A percentile compares a stretch with the other conserved stretches of the same genome.
These are phyloP conservation scores for Eremomyces bilateralis DNA, from an alignment of 495 filamentous ascomycete species.

Conservation along the genomic window DNA sequence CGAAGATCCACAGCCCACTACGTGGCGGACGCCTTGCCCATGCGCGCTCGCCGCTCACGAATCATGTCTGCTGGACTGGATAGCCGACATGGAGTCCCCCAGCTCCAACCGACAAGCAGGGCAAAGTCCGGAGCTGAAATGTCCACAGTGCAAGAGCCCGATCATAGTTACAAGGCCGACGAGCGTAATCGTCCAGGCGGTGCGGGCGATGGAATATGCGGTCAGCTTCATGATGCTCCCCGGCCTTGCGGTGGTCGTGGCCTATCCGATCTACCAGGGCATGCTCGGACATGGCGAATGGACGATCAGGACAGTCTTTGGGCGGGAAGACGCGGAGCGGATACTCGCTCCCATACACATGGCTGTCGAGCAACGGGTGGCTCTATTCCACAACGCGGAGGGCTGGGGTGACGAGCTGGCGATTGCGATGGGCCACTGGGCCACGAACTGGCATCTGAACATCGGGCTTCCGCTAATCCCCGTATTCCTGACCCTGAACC, in stretches of 20 bases:
- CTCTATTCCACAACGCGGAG: neutral
- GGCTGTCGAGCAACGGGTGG: no score
- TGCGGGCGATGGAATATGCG: slow-evolving; percentile 30
- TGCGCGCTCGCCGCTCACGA: slow-evolving; percentile 84
- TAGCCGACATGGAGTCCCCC: slow-evolving; percentile 56
- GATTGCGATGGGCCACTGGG: slow-evolving; percentile 6
- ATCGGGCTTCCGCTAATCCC: slow-evolving; percentile 42
- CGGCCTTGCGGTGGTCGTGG: slow-evolving; percentile 16
- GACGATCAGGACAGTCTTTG: slow-evolving; percentile 41
- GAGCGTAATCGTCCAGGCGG: slow-evolving; percentile 39
- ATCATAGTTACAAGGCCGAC: slow-evolving; percentile 53
- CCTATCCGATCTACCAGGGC: slow-evolving; percentile 20
- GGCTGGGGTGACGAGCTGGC: neutral
- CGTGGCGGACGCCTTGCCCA: slow-evolving; percentile 73
- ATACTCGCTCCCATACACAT: slow-evolving; percentile 21
- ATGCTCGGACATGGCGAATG: slow-evolving; percentile 36
- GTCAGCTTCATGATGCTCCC: slow-evolving; percentile 36
- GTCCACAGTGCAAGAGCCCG: slow-evolving; percentile 71
- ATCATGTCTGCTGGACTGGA: slow-evolving; percentile 73
- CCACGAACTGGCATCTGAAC: slow-evolving; percentile 17
- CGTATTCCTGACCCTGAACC: slow-evolving; percentile 32
- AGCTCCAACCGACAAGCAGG: slow-evolving; percentile 28
- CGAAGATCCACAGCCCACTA: slow-evolving; percentile 43
- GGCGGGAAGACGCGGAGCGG: slow-evolving; percentile 30
- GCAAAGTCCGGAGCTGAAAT: slow-evolving; percentile 32